phyloP scores from a whole-genome alignment of 768 basidiomycete genomes.

The Mycena chlorophos region DNA sequence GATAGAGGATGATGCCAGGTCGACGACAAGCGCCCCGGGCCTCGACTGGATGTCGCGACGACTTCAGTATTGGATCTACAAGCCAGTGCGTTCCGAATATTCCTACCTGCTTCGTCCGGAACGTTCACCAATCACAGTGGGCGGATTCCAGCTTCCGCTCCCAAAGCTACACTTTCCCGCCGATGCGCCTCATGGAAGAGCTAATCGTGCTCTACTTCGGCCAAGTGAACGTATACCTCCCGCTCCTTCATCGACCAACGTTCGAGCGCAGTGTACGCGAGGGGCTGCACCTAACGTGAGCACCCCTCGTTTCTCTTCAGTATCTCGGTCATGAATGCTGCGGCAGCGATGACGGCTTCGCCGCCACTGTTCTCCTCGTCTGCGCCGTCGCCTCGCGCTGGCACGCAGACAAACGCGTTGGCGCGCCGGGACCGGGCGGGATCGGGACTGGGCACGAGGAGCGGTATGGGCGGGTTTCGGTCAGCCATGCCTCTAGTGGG shows the following conservation, averaged over 20 bases:
- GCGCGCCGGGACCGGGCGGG: not conserved
- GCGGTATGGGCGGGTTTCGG: not conserved
- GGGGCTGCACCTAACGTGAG: conserved; percentile 44
- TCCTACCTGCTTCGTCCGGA: not conserved
- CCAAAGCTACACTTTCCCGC: conserved; percentile 45
- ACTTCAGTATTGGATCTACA: conserved; percentile 22
- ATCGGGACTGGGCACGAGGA: not conserved
- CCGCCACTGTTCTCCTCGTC: conserved; percentile 60
- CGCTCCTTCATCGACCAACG: conserved; percentile 71
- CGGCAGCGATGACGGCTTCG: conserved; percentile 50
- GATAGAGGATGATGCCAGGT: not conserved
- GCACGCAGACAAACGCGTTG: conserved; percentile 57
- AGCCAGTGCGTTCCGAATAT: conserved; percentile 25
- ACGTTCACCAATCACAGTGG: conserved; percentile 2
- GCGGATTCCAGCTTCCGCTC: not conserved
- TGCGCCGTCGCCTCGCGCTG: conserved; percentile 69
- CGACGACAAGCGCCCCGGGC: not conserved
- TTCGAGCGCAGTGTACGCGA: conserved; percentile 55
- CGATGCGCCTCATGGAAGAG: conserved; percentile 45
- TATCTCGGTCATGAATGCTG: not conserved
- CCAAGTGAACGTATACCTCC: conserved; percentile 54
- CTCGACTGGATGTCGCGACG: conserved; percentile 2
- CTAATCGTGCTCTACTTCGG: conserved; percentile 70
- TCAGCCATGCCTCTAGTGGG: too few species aligned
- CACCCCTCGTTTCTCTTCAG: too few species aligned